phyloP scores from a whole-genome alignment of 2,329 filamentous ascomycete genomes.

The Neurospora sp. region DNA sequence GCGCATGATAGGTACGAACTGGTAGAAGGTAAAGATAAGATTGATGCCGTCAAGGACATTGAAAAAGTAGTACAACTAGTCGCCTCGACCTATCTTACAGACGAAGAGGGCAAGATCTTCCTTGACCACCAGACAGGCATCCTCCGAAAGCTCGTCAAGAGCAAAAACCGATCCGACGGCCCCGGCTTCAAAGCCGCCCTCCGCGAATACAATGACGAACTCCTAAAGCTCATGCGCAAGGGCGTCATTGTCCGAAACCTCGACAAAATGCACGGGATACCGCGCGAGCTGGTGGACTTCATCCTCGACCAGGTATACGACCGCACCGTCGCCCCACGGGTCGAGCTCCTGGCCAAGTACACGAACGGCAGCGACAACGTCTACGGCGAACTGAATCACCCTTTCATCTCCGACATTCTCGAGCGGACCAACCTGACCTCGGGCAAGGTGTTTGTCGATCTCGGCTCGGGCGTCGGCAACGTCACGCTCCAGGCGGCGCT shows the following conservation, averaged over 20 bases:
- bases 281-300: constrained; percentile 63
- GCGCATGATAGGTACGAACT: constrained; percentile 52
- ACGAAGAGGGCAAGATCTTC: constrained; percentile 57
- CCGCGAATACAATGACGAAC: constrained; percentile 63
- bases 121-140: constrained; percentile 65
- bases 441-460: constrained; percentile 80
- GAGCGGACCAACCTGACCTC: constrained; percentile 68
- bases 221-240: constrained; percentile 55
- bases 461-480: constrained; percentile 93
- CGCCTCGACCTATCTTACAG: constrained; percentile 67
- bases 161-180: constrained; percentile 53
- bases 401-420: constrained; percentile 76
- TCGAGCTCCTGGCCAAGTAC: constrained; percentile 76
- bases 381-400: constrained; percentile 84
- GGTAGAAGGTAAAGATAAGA: constrained; percentile 68
- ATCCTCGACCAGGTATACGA: constrained; percentile 85
- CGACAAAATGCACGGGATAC: constrained; percentile 56
- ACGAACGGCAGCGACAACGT: constrained; percentile 87
- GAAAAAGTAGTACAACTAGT: constrained; percentile 59
- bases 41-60: constrained; percentile 68
- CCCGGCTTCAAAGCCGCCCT: constrained; percentile 65
- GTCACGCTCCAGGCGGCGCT: constrained; percentile 90
- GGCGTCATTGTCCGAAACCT: constrained; percentile 67
- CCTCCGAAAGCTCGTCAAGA: constrained; percentile 65
- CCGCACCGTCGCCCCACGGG: constrained; percentile 81